Evolutionary conservation across 2,329 filamentous ascomycete species (phyloP).

Genomic region (Harringtonia aguacate): DNA sequence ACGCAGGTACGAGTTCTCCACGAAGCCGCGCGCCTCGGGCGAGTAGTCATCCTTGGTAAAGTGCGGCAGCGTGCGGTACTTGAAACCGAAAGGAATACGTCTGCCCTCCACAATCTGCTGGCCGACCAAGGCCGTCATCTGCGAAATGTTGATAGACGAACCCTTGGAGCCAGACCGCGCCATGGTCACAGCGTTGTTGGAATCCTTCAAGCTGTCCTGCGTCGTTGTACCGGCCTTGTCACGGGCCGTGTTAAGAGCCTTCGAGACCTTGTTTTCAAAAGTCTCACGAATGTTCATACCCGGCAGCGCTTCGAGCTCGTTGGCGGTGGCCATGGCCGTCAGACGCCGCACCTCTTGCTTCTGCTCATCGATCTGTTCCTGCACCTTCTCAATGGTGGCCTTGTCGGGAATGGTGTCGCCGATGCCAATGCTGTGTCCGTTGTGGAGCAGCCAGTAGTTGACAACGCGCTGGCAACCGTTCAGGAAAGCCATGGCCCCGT

Average conservation of each 20-base stretch:
- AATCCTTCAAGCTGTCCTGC: slow-evolving; percentile 83
- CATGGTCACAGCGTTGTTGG: slow-evolving; percentile 96
- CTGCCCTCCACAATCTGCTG: slow-evolving; percentile 98
- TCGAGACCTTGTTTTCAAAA: slow-evolving; percentile 94
- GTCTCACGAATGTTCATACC: slow-evolving; percentile 99
- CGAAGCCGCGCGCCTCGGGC: slow-evolving; percentile 90
- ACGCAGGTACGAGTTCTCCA: slow-evolving; percentile 96
- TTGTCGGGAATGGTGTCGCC: slow-evolving; percentile 94
- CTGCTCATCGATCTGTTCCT: slow-evolving; percentile 67
- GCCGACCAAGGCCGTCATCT: slow-evolving; percentile 97
- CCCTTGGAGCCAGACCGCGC: slow-evolving; percentile 95
- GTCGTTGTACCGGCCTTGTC: slow-evolving; percentile 91
- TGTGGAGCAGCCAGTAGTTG: slow-evolving; percentile 93
- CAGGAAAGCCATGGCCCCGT: slow-evolving; percentile 86
- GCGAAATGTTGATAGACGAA: slow-evolving; percentile 97
- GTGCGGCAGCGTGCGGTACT: slow-evolving; percentile 91
- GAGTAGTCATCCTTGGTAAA: slow-evolving; percentile 99
- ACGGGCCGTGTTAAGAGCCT: slow-evolving; percentile 88
- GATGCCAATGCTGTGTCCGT: slow-evolving; percentile 96
- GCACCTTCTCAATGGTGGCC: slow-evolving; percentile 72
- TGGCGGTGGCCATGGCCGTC: slow-evolving; percentile 69
- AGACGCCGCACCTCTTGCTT: slow-evolving; percentile 72
- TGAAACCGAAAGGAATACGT: slow-evolving; percentile 98
- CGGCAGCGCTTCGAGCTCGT: slow-evolving; percentile 81
- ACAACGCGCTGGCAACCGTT: slow-evolving; percentile 91